A percentile compares a stretch with the other conserved stretches of the same genome.
Evolutionary conservation across 2,329 filamentous ascomycete species (phyloP).

Genomic region (Onygenales sp.): DNA sequence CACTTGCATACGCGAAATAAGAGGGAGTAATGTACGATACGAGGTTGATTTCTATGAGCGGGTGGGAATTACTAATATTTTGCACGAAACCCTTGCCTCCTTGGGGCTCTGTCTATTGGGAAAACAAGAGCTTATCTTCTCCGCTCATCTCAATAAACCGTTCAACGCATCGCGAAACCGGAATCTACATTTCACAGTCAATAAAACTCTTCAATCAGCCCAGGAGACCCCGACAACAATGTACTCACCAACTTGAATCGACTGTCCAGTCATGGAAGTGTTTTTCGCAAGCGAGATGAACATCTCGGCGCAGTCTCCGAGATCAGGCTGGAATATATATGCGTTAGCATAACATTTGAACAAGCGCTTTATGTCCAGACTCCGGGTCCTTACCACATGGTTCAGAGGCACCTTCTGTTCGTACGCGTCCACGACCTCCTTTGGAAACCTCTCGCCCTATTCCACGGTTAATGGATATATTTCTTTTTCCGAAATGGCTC

Average conservation of each 20-base stretch:
- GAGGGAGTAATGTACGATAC: no score
- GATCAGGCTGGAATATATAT: slow-evolving; percentile 21
- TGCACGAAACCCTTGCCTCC: no score
- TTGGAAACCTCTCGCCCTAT: slow-evolving; percentile 47
- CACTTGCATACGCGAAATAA: no score
- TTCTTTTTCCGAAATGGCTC: background rate
- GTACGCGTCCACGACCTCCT: slow-evolving; percentile 46
- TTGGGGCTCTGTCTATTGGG: no score
- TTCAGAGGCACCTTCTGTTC: slow-evolving; percentile 52
- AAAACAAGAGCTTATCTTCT: no score
- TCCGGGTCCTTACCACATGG: slow-evolving; percentile 37
- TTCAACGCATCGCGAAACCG: background rate
- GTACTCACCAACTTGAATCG: slow-evolving; percentile 33
- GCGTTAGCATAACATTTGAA: background rate
- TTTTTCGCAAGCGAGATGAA: slow-evolving; percentile 35
- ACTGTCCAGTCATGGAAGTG: slow-evolving; percentile 37
- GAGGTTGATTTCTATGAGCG: no score
- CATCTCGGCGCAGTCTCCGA: slow-evolving; percentile 34
- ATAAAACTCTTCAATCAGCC: background rate
- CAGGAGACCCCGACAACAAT: background rate
- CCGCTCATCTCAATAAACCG: no score
- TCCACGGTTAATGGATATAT: background rate
- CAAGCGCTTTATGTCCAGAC: background rate
- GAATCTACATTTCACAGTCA: slow-evolving; percentile 1
- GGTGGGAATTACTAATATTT: no score